A percentile compares a stretch with the other conserved stretches of the same genome.
Evolutionary conservation across 2,329 filamentous ascomycete genomes (phyloP).

Genomic region (Chalaropsis ovoidea): DNA sequence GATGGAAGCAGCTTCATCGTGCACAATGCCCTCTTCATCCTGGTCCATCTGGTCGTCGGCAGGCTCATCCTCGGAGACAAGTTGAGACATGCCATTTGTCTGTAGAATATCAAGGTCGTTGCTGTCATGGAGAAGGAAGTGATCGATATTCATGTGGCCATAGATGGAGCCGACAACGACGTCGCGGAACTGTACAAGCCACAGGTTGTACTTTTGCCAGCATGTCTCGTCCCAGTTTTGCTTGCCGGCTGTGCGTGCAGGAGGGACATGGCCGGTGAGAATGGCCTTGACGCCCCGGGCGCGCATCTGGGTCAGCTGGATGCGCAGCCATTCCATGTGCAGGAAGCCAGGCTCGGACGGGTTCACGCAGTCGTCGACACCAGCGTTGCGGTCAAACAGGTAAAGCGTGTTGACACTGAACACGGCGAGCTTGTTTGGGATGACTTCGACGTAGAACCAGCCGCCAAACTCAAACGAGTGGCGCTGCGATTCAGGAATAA

Average conservation of each 20-base stretch:
- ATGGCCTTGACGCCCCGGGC: conserved; percentile 86
- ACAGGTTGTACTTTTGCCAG: conserved; percentile 94
- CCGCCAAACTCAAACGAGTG: conserved; percentile 87
- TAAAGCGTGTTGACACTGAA: conserved; percentile 95
- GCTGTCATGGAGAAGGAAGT: conserved; percentile 86
- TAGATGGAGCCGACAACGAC: conserved; percentile 70
- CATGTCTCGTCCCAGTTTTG: conserved; percentile 90
- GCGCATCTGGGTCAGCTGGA: conserved; percentile 76
- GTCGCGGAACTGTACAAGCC: conserved; percentile 83
- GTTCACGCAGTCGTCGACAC: conserved; percentile 76
- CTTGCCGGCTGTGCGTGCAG: conserved; percentile 75
- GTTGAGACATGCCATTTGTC: conserved; percentile 1
- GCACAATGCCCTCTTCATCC: conserved; percentile 27
- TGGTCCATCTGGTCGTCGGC: conserved; percentile 49
- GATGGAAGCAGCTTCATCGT: conserved; percentile 30
- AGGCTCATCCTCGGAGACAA: conserved; percentile 53
- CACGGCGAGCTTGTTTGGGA: conserved; percentile 73
- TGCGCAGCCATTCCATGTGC: conserved; percentile 90
- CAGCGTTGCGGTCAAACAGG: conserved; percentile 87
- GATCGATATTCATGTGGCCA: conserved; percentile 98
- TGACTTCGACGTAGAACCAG: conserved; percentile 89
- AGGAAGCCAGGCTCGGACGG: conserved; percentile 79
- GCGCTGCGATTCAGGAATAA: conserved; percentile 85
- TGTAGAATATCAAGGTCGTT: conserved; percentile 54
- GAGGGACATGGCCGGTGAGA: conserved; percentile 85